Base-by-base conservation (phyloP, 2,329 filamentous ascomycete species). In the Ophiocordyceps camponoti-floridani region DNA sequence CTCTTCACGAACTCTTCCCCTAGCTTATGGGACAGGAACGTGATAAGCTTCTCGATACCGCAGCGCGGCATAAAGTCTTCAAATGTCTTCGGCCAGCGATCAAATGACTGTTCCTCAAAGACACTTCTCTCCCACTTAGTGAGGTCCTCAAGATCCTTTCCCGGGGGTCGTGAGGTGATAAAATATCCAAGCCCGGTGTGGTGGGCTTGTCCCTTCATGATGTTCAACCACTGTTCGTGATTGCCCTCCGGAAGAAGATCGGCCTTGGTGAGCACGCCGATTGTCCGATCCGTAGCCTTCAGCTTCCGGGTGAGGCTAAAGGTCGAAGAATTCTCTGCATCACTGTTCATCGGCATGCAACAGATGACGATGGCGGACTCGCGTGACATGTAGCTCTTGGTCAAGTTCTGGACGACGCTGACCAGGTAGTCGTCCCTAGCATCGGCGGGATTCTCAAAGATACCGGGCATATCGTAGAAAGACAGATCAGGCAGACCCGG, bases 261-360 rank as follows among this genome's bases (percentile, higher is more conserved):
- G 0, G 87, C 86, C 54, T 94, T 94, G 0, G 87, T 94, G 14
- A 94, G 68, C 0, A 94, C 82, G 0, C 84, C 84, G 44, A 84
- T 68, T 1, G 79, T 83, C 1, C 80, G 68, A 4, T 66, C 49
- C 2, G 72, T 66, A 0, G 80, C 81, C 1, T 65, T 65, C 1
- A 74, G 62, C 40, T 69, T 58, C 28, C 74, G 61, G 50, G 88
- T 75, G 3, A 85, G 67, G 0, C 72, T 69, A 11, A 82, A 76
- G 0, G 84, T 82, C 1, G 72, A 79, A 0, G 82, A 89, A 13
- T 80, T 88, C 2, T 84, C 79, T 0, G 84, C 73, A 46, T 94
- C 86, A 1, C 73, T 75, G 2, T 84, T 84, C 75, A 94, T 85
- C 0, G 83, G 75, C 18, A 85, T 70, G 0, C 83, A 79, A 49